Conservation (phyloP, 805 yeast genomes). For the Kuraishia borneana region DNA sequence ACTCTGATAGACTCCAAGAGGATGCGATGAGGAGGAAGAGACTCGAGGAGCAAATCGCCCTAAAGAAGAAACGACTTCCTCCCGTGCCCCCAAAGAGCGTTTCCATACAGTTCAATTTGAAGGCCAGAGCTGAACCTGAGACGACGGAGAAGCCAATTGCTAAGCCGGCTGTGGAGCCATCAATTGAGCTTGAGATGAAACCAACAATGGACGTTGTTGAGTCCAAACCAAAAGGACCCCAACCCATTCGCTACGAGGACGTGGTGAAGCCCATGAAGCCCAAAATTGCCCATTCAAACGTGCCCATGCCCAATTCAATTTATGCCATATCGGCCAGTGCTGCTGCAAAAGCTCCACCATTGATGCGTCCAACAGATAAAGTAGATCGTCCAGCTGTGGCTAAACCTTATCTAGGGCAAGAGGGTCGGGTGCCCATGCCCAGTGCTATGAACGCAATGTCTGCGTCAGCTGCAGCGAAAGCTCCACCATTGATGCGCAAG, state of each 20-base stretch:
- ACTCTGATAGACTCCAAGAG: constrained; percentile 5
- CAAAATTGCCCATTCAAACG: neutral
- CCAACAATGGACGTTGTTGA: constrained; percentile 1
- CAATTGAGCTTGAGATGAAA: constrained; percentile 3
- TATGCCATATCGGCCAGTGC: neutral
- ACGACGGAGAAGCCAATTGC: neutral
- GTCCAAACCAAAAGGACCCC: constrained; percentile 9
- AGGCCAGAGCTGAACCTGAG: constrained; percentile 7
- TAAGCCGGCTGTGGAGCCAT: constrained; percentile 5
- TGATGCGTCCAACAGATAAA: neutral
- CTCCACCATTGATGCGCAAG: constrained; percentile 9
- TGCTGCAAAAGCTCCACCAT: constrained; percentile 1
- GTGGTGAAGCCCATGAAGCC: constrained; percentile 6
- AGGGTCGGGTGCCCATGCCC: too few relatives aligned
- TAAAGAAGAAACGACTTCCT: constrained; percentile 5
- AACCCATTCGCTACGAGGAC: constrained; percentile 12
- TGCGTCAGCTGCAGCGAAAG: constrained; percentile 13
- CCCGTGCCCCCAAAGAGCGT: constrained; percentile 3
- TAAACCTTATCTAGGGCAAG: too few relatives aligned
- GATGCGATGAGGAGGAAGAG: constrained; percentile 5
- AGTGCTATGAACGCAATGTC: constrained; percentile 8
- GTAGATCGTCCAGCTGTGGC: too few relatives aligned
- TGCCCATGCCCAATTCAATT: neutral
- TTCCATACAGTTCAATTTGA: constrained; percentile 7
- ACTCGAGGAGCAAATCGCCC: constrained; percentile 5